phyloP scores from a whole-genome alignment of 2,329 filamentous ascomycete genomes.

The Fusarium veterinarium region DNA sequence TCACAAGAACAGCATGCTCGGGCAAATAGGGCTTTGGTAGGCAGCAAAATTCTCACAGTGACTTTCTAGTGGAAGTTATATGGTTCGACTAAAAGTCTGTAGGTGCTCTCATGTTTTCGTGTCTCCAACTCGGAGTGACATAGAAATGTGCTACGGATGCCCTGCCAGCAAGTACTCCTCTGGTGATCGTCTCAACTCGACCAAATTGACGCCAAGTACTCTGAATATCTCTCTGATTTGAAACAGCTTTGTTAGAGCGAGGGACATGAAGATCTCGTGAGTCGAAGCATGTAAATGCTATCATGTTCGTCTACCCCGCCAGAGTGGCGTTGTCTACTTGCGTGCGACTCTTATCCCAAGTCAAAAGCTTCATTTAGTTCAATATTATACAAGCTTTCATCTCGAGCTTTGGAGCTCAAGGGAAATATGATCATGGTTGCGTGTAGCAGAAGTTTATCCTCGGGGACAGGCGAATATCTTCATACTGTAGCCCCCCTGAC shows the following conservation, averaged over 20 bases:
- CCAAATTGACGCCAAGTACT: neutral
- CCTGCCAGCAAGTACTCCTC: too few species aligned
- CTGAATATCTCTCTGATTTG: neutral
- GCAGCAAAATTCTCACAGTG: neutral
- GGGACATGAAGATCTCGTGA: neutral
- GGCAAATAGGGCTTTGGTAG: neutral
- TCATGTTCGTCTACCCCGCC: neutral
- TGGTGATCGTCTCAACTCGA: neutral
- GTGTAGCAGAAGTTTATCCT: neutral
- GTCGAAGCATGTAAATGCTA: neutral
- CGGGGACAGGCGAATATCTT: neutral
- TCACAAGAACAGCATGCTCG: neutral
- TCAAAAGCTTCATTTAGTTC: neutral
- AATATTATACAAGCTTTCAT: neutral
- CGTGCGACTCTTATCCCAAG: neutral
- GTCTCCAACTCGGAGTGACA: neutral
- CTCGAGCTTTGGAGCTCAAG: fast-evolving
- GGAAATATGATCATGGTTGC: too few species aligned
- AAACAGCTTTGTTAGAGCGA: neutral
- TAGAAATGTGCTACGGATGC: neutral
- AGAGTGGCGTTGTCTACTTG: neutral
- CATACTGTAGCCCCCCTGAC: too few species aligned
- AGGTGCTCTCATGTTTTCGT: neutral
- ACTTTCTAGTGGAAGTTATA: neutral
- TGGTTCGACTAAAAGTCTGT: neutral